These are phyloP conservation scores for Ceratocystis eucalypticola DNA, from an alignment of 2,329 filamentous ascomycete species.

Conservation along the genomic window DNA sequence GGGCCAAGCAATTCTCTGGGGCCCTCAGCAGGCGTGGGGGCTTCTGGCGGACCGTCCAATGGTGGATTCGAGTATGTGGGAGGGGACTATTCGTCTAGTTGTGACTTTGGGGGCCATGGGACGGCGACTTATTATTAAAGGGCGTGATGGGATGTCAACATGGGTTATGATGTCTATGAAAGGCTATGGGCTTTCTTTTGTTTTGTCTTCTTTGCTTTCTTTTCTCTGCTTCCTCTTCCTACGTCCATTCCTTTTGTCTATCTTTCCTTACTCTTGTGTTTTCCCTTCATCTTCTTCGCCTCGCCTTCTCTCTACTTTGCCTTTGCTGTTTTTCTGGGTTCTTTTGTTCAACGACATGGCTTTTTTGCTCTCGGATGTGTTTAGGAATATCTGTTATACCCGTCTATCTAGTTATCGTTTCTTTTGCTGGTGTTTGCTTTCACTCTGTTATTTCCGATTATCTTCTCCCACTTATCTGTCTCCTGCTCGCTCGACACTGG, in stretches of 20 bases:
- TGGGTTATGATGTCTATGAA: neutral
- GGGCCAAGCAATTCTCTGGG: neutral
- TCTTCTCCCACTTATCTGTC: neutral
- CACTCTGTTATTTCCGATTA: neutral
- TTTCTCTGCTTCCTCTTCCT: neutral
- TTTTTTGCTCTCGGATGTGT: neutral
- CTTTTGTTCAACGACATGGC: neutral
- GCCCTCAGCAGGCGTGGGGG: neutral
- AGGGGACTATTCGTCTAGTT: constrained; percentile 2
- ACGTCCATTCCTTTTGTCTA: neutral
- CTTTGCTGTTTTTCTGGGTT: neutral
- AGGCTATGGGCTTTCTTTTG: neutral
- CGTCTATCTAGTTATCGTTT: neutral
- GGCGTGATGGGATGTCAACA: neutral
- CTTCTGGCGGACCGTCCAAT: neutral
- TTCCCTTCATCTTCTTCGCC: neutral
- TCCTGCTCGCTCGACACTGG: neutral
- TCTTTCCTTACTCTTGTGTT: neutral
- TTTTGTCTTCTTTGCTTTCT: neutral
- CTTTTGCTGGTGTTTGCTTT: neutral
- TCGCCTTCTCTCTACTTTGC: neutral
- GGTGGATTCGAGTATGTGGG: constrained; percentile 14
- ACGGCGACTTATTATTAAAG: constrained; percentile 6
- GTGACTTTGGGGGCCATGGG: constrained; percentile 6
- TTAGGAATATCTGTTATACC: constrained; percentile 6